These are phyloP conservation scores for Aleurites moluccanus DNA, from an alignment of 441 rosid genomes.

Conservation along the genomic window DNA sequence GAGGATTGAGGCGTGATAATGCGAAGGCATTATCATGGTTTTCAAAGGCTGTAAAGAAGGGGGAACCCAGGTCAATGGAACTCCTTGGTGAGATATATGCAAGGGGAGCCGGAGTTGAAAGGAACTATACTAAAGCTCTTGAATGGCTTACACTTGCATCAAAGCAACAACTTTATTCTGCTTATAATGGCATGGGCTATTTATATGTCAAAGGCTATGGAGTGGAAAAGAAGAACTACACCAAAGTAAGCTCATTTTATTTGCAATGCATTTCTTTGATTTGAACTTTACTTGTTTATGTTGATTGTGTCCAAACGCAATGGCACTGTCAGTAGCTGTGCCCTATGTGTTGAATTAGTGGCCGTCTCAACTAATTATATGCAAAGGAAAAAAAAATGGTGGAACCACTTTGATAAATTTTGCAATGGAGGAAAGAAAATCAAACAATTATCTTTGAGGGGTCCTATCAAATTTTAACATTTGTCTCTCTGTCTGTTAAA, in stretches of 20 bases:
- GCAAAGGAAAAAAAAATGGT: neutral
- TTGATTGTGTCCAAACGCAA: neutral
- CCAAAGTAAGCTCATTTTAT: slow-evolving; percentile 56
- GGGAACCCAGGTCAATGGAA: slow-evolving; percentile 94
- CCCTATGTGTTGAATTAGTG: neutral
- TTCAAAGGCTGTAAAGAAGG: slow-evolving; percentile 81
- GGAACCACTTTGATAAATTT: neutral
- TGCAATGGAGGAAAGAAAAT: neutral
- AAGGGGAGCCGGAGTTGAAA: slow-evolving; percentile 96
- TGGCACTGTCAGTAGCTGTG: neutral
- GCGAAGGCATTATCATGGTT: slow-evolving; percentile 89
- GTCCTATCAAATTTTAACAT: neutral
- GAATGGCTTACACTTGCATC: slow-evolving; percentile 91
- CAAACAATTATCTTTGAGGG: neutral
- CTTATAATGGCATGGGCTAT: slow-evolving; percentile 95
- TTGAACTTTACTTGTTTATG: neutral
- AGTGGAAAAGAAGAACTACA: slow-evolving; percentile 87
- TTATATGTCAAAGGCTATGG: slow-evolving; percentile 95
- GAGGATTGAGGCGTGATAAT: slow-evolving; percentile 95
- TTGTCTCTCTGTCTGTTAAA: neutral
- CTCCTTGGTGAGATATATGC: slow-evolving; percentile 97
- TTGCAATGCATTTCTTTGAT: neutral
- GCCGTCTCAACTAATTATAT: neutral
- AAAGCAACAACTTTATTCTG: slow-evolving; percentile 72
- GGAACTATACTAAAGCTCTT: slow-evolving; percentile 86